Base-by-base conservation (phyloP, 768 basidiomycete genomes). In the Leccinellum albellum region DNA sequence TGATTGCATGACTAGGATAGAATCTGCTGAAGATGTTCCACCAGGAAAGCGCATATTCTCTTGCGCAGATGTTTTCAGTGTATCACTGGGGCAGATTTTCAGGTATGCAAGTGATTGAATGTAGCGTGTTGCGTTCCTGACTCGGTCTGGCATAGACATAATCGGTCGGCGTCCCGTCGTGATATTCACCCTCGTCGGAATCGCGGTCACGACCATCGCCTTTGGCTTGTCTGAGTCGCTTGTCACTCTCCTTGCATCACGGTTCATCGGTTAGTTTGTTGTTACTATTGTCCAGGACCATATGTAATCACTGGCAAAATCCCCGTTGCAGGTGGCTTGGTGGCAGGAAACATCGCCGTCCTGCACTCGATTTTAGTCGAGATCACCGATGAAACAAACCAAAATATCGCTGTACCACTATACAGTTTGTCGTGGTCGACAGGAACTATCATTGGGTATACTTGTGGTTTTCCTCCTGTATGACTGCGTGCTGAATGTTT, bases 141-240 rank as follows among this genome's bases (percentile, higher is more conserved):
- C 15, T 3, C 17, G 12, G 24, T 17, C 5, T 1, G 3, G 32
- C 17, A 10, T 40, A 57, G 56, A 57, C 8, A 10, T 24, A 4
- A 14, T 57, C 2, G 56, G 56, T 29, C 55, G 56, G 33, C 56
- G 56, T 23, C 56, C 56, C 5, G 45, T 57, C 15, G 32, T 57
- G 21, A 15, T 61, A 31, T 21, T 50, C 10, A 20, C 51, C 26
- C 54, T 56, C 24, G 4, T 47, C 14, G 46, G 60, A 24, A 53
- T 47, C 14, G 55, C 60, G 15, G 28, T 56, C 12, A 17, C 48
- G n/a, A 53, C 61, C 0, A 23, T 61, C 12, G 31, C 45, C 1
- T 53, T 61, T 47, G 61, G 61, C 5, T 61, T 7, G 32, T 61
- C 60, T 15, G 61, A 60, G 3, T 61, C 60, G 9, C 52, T 61